A percentile compares a stretch with the other conserved stretches of the same genome.
Conservation (phyloP, 192 early-diverging fungal genomes). For the Irineochytrium annulatum region DNA sequence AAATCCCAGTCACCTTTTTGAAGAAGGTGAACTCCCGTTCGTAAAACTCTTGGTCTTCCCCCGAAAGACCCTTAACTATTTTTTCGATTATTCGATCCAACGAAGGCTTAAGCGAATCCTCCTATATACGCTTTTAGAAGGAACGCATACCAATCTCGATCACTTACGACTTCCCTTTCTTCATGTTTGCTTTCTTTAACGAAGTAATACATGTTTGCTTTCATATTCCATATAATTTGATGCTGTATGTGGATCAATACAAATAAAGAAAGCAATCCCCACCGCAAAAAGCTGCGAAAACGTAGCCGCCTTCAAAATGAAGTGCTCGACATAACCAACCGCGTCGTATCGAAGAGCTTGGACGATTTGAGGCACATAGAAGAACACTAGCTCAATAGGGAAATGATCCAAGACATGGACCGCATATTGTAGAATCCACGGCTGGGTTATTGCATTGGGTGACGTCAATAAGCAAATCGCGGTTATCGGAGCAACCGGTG, state of each 20-base stretch:
- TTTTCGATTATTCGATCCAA: constrained; percentile 83
- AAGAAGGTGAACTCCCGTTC: constrained; percentile 98
- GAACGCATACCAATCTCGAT: constrained; percentile 5
- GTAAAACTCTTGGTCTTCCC: constrained; percentile 84
- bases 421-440: constrained; percentile 93
- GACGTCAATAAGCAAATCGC: constrained; percentile 67
- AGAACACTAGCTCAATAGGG: constrained; percentile 93
- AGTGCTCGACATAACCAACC: constrained; percentile 90
- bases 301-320: constrained; percentile 88
- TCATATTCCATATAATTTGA: constrained; percentile 99
- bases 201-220: constrained; percentile 87
- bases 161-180: constrained; percentile 25
- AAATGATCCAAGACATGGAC: constrained; percentile 86
- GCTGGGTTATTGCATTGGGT: constrained; percentile 44
- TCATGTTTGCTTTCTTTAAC: constrained; percentile 55
- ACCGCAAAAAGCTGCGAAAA: constrained; percentile 91
- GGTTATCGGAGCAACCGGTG: constrained; percentile 82
- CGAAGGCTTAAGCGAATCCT: constrained; percentile 84
- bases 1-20: constrained; percentile 91
- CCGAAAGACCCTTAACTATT: constrained; percentile 77
- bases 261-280: neutral
- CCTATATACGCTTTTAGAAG: constrained; percentile 13
- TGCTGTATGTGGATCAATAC: constrained; percentile 39
- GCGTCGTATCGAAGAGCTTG: constrained; percentile 88
- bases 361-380: constrained; percentile 97